A percentile compares a stretch with the other conserved stretches of the same genome.
Evolutionary conservation across 129 eudicot genomes (phyloP).

Genomic region (Flaveria linearis): DNA sequence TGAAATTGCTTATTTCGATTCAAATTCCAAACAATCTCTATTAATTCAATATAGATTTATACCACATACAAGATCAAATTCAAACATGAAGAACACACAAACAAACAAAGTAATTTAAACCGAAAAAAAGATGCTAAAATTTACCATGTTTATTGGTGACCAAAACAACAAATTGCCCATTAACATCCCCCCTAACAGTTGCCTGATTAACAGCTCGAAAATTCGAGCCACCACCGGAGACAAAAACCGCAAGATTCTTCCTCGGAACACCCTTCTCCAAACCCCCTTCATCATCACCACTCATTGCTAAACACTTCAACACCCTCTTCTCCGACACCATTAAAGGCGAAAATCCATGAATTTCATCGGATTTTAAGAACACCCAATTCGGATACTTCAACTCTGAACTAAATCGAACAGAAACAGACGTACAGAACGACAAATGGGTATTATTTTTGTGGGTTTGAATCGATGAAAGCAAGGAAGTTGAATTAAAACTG

Average conservation of each 20-base stretch:
- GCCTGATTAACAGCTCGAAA: constrained; percentile 67
- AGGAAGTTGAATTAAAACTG: constrained; percentile 6
- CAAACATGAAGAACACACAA: neutral
- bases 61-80: neutral
- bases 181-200: constrained; percentile 48
- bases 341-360: neutral
- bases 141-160: constrained; percentile 74
- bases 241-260: constrained; percentile 79
- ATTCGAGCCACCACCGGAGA: constrained; percentile 90
- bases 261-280: constrained; percentile 24
- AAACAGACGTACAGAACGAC: neutral
- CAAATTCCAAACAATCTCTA: too few relatives aligned
- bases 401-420: constrained; percentile 13
- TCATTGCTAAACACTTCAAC: constrained; percentile 24
- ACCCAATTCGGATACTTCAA: constrained; percentile 1
- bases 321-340: neutral
- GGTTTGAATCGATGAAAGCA: constrained; percentile 20
- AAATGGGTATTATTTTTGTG: constrained; percentile 5
- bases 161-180: constrained; percentile 65
- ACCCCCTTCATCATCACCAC: constrained; percentile 27
- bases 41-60: neutral
- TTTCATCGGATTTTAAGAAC: constrained; percentile 18
- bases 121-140: neutral
- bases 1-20: too few relatives aligned
- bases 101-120: neutral